phyloP scores from a whole-genome alignment of 1,284 basidiomycete species.

The Malassezia obtusa region DNA sequence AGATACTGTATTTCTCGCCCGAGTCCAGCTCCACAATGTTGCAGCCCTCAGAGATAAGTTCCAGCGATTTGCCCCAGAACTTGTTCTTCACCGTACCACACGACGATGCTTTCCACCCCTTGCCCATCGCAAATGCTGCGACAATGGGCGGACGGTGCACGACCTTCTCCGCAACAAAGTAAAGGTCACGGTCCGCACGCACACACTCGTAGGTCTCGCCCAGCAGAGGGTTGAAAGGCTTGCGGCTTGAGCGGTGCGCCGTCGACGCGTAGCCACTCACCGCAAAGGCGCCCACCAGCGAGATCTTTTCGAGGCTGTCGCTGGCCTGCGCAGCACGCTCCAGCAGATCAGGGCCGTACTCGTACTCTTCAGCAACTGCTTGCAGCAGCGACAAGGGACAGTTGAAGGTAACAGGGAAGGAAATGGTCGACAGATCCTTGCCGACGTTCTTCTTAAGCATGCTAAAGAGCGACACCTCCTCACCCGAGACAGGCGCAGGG shows the following conservation, averaged over 20 bases:
- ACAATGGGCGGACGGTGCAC: conserved; percentile 45
- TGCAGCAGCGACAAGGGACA: conserved; percentile 45
- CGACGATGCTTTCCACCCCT: conserved; percentile 37
- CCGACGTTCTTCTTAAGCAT: conserved; percentile 79
- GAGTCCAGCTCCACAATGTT: conserved; percentile 36
- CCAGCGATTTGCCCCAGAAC: conserved; percentile 47
- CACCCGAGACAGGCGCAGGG: conserved; percentile 56
- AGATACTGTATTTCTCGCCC: conserved; percentile 36
- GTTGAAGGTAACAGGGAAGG: conserved; percentile 49
- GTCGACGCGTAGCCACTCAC: conserved; percentile 43
- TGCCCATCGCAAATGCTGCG: conserved; percentile 40
- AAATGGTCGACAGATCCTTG: conserved; percentile 47
- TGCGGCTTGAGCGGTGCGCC: conserved; percentile 41
- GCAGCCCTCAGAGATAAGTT: conserved; percentile 42
- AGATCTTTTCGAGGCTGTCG: conserved; percentile 40
- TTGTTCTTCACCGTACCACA: conserved; percentile 46
- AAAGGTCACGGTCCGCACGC: conserved; percentile 34
- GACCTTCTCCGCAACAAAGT: conserved; percentile 46
- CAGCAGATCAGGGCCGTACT: conserved; percentile 44
- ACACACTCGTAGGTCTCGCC: conserved; percentile 47
- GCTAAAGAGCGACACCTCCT: conserved; percentile 76
- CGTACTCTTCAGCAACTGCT: conserved; percentile 45
- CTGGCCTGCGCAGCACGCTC: conserved; percentile 32
- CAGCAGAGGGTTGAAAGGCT: conserved; percentile 47
- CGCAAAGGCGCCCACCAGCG: conserved; percentile 39